These are phyloP conservation scores for Epithele typhae DNA, from an alignment of 768 basidiomycete genomes.

Conservation along the genomic window DNA sequence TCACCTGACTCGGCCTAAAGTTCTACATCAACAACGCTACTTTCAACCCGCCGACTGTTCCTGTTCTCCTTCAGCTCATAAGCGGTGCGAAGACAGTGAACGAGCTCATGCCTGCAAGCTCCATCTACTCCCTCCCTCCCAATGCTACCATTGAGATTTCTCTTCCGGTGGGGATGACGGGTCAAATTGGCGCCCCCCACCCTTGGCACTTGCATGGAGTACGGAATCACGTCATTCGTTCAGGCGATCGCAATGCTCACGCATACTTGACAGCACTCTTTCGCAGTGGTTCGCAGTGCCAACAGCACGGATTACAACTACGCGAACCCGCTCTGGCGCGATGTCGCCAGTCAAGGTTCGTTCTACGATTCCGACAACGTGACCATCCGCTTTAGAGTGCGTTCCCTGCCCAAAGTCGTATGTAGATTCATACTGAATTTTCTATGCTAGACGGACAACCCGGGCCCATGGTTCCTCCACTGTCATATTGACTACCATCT, in stretches of 20 bases:
- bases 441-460: constrained; percentile 61
- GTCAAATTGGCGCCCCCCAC: constrained; percentile 35
- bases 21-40: constrained; percentile 33
- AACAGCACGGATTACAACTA: constrained; percentile 31
- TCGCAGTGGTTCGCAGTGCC: constrained; percentile 34
- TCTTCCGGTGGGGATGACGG: constrained; percentile 38
- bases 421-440: background rate
- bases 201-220: constrained; percentile 40
- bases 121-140: constrained; percentile 41
- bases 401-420: too few species aligned
- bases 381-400: constrained; percentile 24
- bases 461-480: constrained; percentile 83
- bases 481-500: constrained; percentile 87
- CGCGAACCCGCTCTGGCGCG: constrained; percentile 32
- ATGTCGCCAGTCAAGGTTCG: constrained; percentile 22
- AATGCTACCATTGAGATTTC: constrained; percentile 46
- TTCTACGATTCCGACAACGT: constrained; percentile 13
- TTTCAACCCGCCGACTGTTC: constrained; percentile 40
- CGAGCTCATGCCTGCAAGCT: constrained; percentile 45
- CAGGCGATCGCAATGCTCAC: background rate
- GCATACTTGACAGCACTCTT: constrained; percentile 28
- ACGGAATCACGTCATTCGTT: constrained; percentile 9
- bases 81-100: constrained; percentile 46
- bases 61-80: constrained; percentile 55
- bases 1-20: too few species aligned